Evolutionary conservation across 176 grass and related monocot genomes (phyloP), one percentile per base, ranked within the genome.

Genomic region (Musa schizocarpa): DNA sequence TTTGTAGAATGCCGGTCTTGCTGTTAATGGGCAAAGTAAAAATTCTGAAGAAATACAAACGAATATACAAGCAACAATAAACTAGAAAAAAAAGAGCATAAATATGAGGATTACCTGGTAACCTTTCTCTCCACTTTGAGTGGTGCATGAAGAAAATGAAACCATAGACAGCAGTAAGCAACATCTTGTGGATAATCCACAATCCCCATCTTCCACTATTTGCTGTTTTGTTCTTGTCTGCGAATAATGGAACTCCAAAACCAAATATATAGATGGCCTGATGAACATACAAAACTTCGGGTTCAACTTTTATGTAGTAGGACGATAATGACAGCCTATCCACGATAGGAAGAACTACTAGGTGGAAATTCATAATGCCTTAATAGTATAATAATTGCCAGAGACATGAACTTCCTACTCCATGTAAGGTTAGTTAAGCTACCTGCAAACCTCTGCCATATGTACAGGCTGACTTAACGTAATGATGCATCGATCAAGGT

Each of bases 211-310:
- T 94, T 56, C 85, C 88, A 83, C 84, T 78, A 94, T 53, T 80
- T 63, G 86, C 85, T 81, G 82, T 81, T 80, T 92, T 78, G 76
- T 76, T 84, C 66, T 11, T 81, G 86, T 99, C 86, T 24, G 87
- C 76, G 68, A 94, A 99, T 76, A 99, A 76, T 50, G 88, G 69
- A 80, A 99, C 82, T 72, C 84, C 90, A 80, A 94, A 99, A 50
- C 88, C 90, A 76, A 92, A 99, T 52, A 91, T 84, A 87, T 99
- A 99, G 79, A 94, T 87, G 29, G 85, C 87, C 95, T 99, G 89
- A 72, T 81, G 69, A 83, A 74, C 64, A 55, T 76, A 71, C 59
- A 55, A 65, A 79, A 21, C 50, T 24, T 50, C 19, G 59, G 65
- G 54, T 61, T 67, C 78, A 52, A 19, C 2, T 14, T 20, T 9